A percentile compares a stretch with the other conserved stretches of the same genome.
These are phyloP conservation scores for Russula compacta DNA, from an alignment of 768 basidiomycete species.

Conservation along the genomic window DNA sequence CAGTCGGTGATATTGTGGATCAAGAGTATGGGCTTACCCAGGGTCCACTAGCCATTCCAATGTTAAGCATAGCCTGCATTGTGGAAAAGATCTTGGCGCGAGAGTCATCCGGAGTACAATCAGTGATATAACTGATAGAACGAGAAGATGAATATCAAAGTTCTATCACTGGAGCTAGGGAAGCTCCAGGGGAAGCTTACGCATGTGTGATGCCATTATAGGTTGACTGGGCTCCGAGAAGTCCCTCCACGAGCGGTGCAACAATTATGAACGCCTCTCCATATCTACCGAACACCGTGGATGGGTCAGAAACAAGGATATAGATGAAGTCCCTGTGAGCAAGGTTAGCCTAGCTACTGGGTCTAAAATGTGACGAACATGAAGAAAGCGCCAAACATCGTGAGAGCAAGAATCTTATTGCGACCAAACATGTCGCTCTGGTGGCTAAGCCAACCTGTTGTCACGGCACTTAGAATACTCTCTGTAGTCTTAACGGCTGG, in stretches of 20 bases:
- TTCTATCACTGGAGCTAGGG: not conserved
- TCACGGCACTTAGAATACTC: conserved; percentile 19
- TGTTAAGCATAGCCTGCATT: conserved; percentile 21
- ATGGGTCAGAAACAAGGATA: conserved; percentile 18
- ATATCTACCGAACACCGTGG: conserved; percentile 12
- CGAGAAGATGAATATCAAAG: not conserved
- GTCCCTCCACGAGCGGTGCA: conserved; percentile 19
- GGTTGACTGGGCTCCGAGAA: conserved; percentile 20
- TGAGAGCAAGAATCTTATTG: conserved; percentile 16
- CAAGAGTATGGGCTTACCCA: conserved; percentile 11
- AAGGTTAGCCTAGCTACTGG: not conserved
- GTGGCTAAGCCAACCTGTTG: conserved; percentile 21
- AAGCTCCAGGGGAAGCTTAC: conserved; percentile 1
- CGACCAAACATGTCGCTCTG: conserved; percentile 18
- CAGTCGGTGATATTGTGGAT: not conserved
- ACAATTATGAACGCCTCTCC: conserved; percentile 19
- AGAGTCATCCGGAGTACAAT: conserved; percentile 20
- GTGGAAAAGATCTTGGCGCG: conserved; percentile 20
- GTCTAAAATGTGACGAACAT: conserved; percentile 10
- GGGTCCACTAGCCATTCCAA: conserved; percentile 19
- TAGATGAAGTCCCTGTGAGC: conserved; percentile 18
- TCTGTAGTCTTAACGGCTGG: conserved; percentile 21
- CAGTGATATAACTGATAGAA: conserved; percentile 16
- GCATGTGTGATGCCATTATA: conserved; percentile 21
- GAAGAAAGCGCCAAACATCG: conserved; percentile 21